These are phyloP conservation scores for Aspergillus hancockii DNA, from an alignment of 495 filamentous ascomycete species.

Conservation along the genomic window DNA sequence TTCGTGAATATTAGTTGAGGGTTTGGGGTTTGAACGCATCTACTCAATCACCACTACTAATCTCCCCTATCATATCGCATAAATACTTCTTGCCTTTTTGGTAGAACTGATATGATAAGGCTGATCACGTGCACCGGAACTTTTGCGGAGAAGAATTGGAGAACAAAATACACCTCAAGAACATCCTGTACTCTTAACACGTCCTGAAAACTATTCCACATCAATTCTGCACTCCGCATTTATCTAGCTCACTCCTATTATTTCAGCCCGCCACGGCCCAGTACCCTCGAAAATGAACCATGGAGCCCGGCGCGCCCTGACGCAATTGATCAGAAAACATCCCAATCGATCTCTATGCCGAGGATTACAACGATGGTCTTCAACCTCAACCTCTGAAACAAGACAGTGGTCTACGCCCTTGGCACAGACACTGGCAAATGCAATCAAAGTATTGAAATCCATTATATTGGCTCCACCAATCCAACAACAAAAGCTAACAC, in stretches of 20 bases:
- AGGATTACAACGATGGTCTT: conserved; percentile 33
- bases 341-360: conserved; percentile 18
- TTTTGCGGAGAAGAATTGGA: conserved; percentile 32
- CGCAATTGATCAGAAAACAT: conserved; percentile 31
- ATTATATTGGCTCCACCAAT: conserved; percentile 3
- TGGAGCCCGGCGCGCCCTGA: conserved; percentile 34
- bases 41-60: not conserved
- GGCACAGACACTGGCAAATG: conserved; percentile 78
- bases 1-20: not conserved
- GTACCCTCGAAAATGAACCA: conserved; percentile 31
- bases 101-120: conserved; percentile 24
- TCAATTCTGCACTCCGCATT: not conserved
- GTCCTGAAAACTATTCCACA: not conserved
- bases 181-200: not conserved
- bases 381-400: conserved; percentile 41
- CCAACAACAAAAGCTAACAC: conserved; percentile 40
- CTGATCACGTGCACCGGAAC: conserved; percentile 35
- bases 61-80: not conserved
- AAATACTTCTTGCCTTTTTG: not conserved
- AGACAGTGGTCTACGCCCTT: conserved; percentile 86
- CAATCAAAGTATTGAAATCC: conserved; percentile 64
- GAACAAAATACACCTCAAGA: conserved; percentile 7
- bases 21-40: not conserved
- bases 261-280: not conserved
- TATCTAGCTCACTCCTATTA: not conserved